Base-by-base conservation (phyloP, 2,329 filamentous ascomycete genomes). In the Diaporthe destruens region DNA sequence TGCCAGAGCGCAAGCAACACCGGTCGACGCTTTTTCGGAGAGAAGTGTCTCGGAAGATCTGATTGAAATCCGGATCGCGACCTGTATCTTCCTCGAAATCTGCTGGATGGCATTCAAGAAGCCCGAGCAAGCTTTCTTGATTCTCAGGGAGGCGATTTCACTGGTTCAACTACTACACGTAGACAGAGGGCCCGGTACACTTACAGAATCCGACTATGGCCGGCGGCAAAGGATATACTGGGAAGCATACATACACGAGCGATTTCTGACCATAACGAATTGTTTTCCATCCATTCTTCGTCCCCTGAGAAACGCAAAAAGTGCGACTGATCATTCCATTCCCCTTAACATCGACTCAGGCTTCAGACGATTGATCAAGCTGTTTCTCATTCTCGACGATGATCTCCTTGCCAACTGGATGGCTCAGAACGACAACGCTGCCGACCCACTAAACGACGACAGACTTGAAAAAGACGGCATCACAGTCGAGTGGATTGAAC, bases 211-310 rank as follows among this genome's bases (percentile, higher is more conserved):
- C 5, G 69, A 69, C 44, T 42, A 66, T 7, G 81, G 83, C 32
- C 79, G 81, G 63, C 77, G 85, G 63, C 86, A 88, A 74, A 81
- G 87, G 3, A 78, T 88, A 0, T 89, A 89, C 77, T 89, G 87
- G 87, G 84, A 88, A 74, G 84, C 84, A 16, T 89, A 86, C 75
- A 87, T 89, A 42, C 87, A 89, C 73, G 88, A 89, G 76, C 84
- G 88, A 20, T 89, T 89, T 76, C 76, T 87, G n/a, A 85, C 85
- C 44, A 85, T 89, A 34, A 80, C 86, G 5, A 84, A 87, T 51
- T 87, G 87, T 55, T 84, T 84, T 6, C 81, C 82, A 1, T 80
- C 80, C 36, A 77, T 80, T 20, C 76, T 84, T 73, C 75, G 76
- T 11, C 80, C 82, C 0, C 79, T 84, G 8, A 71, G 75, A 20